These are phyloP conservation scores for Ceratobasidium sp. DNA, from an alignment of 1,284 basidiomycete genomes.

Conservation along the genomic window DNA sequence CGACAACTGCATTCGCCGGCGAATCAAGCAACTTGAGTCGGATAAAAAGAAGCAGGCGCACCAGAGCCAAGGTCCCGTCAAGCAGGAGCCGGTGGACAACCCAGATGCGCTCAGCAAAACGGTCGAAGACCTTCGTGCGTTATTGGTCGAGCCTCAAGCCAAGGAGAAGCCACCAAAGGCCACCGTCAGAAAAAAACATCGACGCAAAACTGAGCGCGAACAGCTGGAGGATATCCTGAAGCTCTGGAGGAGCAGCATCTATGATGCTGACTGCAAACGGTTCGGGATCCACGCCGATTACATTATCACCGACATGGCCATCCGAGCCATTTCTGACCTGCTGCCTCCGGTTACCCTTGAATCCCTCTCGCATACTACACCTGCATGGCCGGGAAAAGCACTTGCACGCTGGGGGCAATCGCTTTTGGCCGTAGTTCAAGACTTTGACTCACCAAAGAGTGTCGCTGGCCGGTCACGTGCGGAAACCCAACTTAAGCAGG, in stretches of 20 bases:
- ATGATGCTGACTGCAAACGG: background rate
- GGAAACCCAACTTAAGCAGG: background rate
- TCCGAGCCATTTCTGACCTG: background rate
- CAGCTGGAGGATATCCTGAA: background rate
- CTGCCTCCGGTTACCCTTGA: background rate
- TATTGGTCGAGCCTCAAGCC: background rate
- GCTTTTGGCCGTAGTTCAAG: background rate
- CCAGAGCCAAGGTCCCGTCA: background rate
- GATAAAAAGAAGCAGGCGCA: background rate
- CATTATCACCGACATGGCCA: background rate
- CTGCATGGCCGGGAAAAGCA: background rate
- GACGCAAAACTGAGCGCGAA: background rate
- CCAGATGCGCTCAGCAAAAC: background rate
- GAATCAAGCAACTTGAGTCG: background rate
- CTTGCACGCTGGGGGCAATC: background rate
- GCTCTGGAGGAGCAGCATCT: background rate
- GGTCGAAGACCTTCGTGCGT: too few relatives aligned
- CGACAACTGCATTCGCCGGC: constrained; percentile 2
- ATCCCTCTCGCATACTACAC: background rate
- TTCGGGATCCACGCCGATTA: background rate
- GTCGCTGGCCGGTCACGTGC: background rate
- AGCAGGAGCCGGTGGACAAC: background rate
- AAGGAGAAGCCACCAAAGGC: background rate
- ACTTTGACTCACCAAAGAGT: background rate
- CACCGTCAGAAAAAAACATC: background rate